Conservation (phyloP, 306 rosid species). For the Sindora glabra region DNA sequence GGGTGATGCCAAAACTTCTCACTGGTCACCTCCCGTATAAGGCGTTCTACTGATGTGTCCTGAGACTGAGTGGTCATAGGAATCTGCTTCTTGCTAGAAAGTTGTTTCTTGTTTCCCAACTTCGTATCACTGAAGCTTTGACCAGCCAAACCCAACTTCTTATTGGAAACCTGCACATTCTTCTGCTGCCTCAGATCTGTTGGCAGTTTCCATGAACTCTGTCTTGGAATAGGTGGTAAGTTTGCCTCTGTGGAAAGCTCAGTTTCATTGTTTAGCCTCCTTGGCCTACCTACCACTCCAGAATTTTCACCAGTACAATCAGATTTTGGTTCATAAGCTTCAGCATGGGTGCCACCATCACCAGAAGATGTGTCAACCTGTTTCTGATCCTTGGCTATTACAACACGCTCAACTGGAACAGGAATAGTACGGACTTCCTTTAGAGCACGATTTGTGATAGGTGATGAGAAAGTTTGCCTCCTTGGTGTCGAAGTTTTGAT, state of each 20-base stretch:
- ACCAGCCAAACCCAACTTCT: constrained; percentile 49
- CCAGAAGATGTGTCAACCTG: constrained; percentile 40
- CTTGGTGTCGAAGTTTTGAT: constrained; percentile 87
- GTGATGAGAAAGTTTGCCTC: constrained; percentile 63
- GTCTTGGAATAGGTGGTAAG: constrained; percentile 70
- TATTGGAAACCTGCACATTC: constrained; percentile 43
- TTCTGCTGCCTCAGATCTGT: constrained; percentile 61
- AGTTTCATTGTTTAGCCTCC: constrained; percentile 53
- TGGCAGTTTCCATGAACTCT: constrained; percentile 84
- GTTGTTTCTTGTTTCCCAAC: constrained; percentile 60
- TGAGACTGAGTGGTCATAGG: constrained; percentile 48
- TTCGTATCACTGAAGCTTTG: constrained; percentile 62
- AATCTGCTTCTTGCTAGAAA: constrained; percentile 69
- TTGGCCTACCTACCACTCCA: constrained; percentile 47
- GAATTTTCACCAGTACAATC: constrained; percentile 65
- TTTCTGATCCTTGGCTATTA: constrained; percentile 59
- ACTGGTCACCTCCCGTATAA: constrained; percentile 92
- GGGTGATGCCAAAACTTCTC: constrained; percentile 98
- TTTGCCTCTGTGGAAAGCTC: constrained; percentile 52
- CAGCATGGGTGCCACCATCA: constrained; percentile 50
- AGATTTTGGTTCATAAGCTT: constrained; percentile 49
- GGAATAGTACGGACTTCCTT: constrained; percentile 65
- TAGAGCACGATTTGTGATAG: constrained; percentile 52
- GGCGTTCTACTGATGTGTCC: constrained; percentile 93
- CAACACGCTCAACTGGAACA: constrained; percentile 51